Percentiles rank a stretch among this genome's conserved stretches.
These are phyloP conservation scores for Polyporus tsugae DNA, from an alignment of 1,284 basidiomycete genomes.

Conservation along the genomic window DNA sequence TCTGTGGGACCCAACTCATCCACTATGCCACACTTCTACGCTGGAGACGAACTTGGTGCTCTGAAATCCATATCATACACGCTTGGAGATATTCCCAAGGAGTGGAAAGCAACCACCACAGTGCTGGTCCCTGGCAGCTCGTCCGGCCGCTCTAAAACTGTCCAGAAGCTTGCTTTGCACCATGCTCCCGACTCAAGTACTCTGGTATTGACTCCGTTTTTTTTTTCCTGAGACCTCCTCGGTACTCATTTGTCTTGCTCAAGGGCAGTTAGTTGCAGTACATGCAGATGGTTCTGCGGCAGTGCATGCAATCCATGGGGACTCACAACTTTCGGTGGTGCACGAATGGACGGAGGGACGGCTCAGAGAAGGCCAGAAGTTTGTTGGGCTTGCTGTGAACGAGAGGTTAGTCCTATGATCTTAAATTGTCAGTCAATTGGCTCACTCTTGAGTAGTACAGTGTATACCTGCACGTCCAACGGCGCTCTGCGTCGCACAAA, in stretches of 20 bases:
- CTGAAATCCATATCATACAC: conserved; percentile 67
- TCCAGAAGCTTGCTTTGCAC: conserved; percentile 50
- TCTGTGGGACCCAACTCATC: not conserved
- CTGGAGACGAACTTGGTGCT: conserved; percentile 78
- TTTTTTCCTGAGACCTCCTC: not conserved
- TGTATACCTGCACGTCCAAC: conserved; percentile 76
- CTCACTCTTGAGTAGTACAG: conserved; percentile 45
- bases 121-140: conserved; percentile 47
- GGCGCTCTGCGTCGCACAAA: conserved; percentile 67
- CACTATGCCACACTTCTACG: conserved; percentile 69
- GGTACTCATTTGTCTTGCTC: conserved; percentile 27
- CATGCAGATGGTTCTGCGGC: conserved; percentile 63
- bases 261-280: conserved; percentile 68
- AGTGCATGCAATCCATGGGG: conserved; percentile 51
- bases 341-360: conserved; percentile 71
- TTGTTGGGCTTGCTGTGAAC: conserved; percentile 64
- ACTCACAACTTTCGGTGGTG: conserved; percentile 48
- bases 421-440: not conserved
- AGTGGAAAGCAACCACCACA: conserved; percentile 43
- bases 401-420: conserved; percentile 48
- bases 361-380: conserved; percentile 58
- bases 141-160: conserved; percentile 45
- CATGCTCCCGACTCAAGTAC: conserved; percentile 20
- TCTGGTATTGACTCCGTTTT: conserved; percentile 33
- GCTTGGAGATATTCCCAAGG: conserved; percentile 21